A percentile compares a stretch with the other conserved stretches of the same genome.
These are phyloP conservation scores for Podaxis sp. DNA, from an alignment of 768 basidiomycete genomes.

Conservation along the genomic window DNA sequence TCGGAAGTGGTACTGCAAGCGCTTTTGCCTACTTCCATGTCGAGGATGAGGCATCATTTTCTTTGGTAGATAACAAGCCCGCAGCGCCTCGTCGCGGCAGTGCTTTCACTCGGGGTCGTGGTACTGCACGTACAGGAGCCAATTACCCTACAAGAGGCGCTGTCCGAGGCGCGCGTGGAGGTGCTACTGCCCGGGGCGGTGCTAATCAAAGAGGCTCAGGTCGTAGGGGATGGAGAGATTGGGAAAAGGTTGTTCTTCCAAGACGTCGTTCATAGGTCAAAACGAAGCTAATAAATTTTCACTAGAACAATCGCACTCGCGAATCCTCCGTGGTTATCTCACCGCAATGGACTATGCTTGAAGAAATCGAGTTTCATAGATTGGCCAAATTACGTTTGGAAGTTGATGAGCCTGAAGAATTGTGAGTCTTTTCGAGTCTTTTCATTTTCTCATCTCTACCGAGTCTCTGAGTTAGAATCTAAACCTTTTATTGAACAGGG, in stretches of 20 bases:
- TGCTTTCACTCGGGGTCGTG: conserved; percentile 59
- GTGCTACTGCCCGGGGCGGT: conserved; percentile 41
- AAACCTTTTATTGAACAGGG: conserved; percentile 40
- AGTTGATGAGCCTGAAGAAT: conserved; percentile 86
- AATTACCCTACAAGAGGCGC: conserved; percentile 44
- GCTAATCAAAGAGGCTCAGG: conserved; percentile 50
- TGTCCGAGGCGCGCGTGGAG: conserved; percentile 47
- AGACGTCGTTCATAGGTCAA: not conserved
- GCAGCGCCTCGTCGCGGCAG: conserved; percentile 71
- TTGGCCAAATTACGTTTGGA: conserved; percentile 90
- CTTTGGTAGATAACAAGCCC: conserved; percentile 88
- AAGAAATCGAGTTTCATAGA: conserved; percentile 96
- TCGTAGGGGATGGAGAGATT: conserved; percentile 80
- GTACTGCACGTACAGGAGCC: conserved; percentile 45
- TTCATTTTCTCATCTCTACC: conserved; percentile 2
- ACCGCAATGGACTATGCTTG: conserved; percentile 90
- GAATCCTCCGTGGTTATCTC: conserved; percentile 94
- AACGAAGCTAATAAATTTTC: conserved; percentile 5
- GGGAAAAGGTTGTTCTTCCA: conserved; percentile 77
- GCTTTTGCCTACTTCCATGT: conserved; percentile 98
- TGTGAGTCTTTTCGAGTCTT: conserved; percentile 60
- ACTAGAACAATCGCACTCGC: conserved; percentile 75
- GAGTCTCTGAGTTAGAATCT: conserved; percentile 9
- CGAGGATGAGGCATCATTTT: conserved; percentile 97
- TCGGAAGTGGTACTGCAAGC: conserved; percentile 86